Base-by-base conservation (phyloP, 2,329 filamentous ascomycete genomes). In the Magnaporthales sp. region DNA sequence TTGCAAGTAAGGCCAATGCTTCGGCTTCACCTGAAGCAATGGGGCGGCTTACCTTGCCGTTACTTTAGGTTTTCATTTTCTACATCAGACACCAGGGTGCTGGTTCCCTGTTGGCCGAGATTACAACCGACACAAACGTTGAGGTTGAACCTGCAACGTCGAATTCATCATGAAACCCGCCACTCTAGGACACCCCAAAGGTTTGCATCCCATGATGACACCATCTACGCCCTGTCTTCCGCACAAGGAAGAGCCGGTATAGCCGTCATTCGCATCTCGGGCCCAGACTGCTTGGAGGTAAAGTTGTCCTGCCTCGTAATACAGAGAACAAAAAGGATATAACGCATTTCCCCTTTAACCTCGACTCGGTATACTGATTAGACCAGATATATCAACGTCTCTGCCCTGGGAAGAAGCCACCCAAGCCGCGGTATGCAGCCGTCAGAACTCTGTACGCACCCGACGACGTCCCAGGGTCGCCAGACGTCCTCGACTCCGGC, bases 151-250 rank as follows among this genome's bases (percentile, higher is more conserved):
- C 19, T 51, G 4, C 15, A 51, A 51, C 15, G 15, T 19, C 38
- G 9, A n/a, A n/a, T n/a, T n/a, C 38, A 51, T 51, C 38, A 51
- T 3, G 19, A n/a, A 51, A 7, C 22, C 7, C 58, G 22, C 58
- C 6, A 1, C 58, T 8, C 58, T n/a, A n/a, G 24, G 24, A 15
- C 58, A 30, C 26, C 58, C 26, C 22, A 27, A 26, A 61, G 13
- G 11, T 9, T 51, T 51, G 19, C 38, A 29, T 9, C 56, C 3
- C 68, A 70, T 27, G 73, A 80, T 72, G 83, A 86, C 67, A 98
- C 94, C 1, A 96, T 99, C 66, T 98, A 96, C 76, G 95, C 95
- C 0, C 80, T 98, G 0, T 97, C 94, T 0, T 96, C 93, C 0
- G 92, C 92, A 0, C 82, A 90, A 11, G 95, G 94, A 1, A 88